Evolutionary conservation across 2,329 filamentous ascomycete species (phyloP), one percentile per base, ranked within the genome.

Genomic region (Harringtonia lauricola): DNA sequence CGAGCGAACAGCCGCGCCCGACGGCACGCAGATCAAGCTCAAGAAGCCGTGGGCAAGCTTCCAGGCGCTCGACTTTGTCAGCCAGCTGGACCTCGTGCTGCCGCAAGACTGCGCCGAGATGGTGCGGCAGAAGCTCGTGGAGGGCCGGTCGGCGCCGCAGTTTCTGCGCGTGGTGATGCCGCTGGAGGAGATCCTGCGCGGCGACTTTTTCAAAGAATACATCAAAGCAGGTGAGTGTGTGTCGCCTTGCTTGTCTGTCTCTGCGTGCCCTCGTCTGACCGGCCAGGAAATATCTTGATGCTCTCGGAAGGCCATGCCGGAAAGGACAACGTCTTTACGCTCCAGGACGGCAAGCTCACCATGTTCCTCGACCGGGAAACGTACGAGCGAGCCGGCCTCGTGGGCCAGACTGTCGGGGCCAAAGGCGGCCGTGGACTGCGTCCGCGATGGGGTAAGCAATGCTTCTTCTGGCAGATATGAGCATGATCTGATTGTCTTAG

Each of bases 311-410:
- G 87, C 13, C 73, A 74, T 28, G 66, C 73, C 8, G 80, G 78
- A 3, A 70, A 81, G 3, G 83, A 89, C 54, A 85, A 84, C 52
- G 69, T 82, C 3, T 90, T 86, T 57, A 74, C 74, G 0, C 64
- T 96, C 1, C 70, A 65, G 45, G 74, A 86, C 51, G 88, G 87
- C 76, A 65, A 41, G 1, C 68, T 98, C 29, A 77, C 72, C 4
- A 70, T 98, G 53, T 83, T 86, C 53, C 70, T 96, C 22, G 83
- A 87, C 50, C 87, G 82, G 52, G 79, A 88, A 43, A 79, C 76
- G 1, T 95, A 89, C 60, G 88, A 96, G 60, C 74, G 81, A 39
- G 80, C 83, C 38, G 92, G 92, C 0, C 68, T 98, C 1, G 75
- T 80, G 1, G 90, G 90, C 1, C 80, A 79, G 50, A 73, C 83